Percentiles rank a stretch among this genome's conserved stretches.
Conservation (phyloP, 2,329 filamentous ascomycete genomes). For the Microdochium nivale region DNA sequence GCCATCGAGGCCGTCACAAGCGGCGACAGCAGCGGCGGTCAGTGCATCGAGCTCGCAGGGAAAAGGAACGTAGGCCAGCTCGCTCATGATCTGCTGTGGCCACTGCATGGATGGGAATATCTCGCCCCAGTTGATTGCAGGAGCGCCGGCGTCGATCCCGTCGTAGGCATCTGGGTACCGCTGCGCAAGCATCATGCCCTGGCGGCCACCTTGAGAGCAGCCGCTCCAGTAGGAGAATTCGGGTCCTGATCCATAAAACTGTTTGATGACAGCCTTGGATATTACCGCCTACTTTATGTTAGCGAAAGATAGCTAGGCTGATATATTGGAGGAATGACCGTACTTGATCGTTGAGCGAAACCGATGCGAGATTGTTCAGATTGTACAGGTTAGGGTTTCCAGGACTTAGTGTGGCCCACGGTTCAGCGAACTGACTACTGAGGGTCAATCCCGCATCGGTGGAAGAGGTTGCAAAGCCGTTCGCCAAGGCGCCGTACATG, state of each 20-base stretch:
- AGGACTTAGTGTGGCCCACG: background rate
- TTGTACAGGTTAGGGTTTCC: background rate
- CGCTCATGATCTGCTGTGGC: slow-evolving; percentile 16
- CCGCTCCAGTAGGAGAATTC: slow-evolving; percentile 37
- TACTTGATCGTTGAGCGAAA: background rate
- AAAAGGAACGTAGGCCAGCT: slow-evolving; percentile 18
- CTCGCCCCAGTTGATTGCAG: slow-evolving; percentile 16
- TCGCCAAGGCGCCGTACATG: slow-evolving; percentile 19
- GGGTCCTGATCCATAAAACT: slow-evolving; percentile 28
- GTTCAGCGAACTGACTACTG: background rate
- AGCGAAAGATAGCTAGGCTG: background rate
- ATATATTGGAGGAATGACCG: background rate
- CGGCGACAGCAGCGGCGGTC: slow-evolving; percentile 4
- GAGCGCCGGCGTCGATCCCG: slow-evolving; percentile 31
- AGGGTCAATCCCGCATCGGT: slow-evolving; percentile 27
- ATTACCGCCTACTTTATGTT: background rate
- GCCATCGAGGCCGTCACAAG: slow-evolving; percentile 29
- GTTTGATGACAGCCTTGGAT: slow-evolving; percentile 27
- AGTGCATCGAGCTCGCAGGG: slow-evolving; percentile 23
- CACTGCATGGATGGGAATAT: slow-evolving; percentile 1
- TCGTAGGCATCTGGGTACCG: slow-evolving; percentile 40
- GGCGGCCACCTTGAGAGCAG: slow-evolving; percentile 42
- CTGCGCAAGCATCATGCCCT: slow-evolving; percentile 37
- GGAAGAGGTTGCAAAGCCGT: slow-evolving; percentile 29
- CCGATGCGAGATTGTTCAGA: background rate